Evolutionary conservation across 441 rosid species (phyloP).

Genomic region (Aleurites moluccanus): DNA sequence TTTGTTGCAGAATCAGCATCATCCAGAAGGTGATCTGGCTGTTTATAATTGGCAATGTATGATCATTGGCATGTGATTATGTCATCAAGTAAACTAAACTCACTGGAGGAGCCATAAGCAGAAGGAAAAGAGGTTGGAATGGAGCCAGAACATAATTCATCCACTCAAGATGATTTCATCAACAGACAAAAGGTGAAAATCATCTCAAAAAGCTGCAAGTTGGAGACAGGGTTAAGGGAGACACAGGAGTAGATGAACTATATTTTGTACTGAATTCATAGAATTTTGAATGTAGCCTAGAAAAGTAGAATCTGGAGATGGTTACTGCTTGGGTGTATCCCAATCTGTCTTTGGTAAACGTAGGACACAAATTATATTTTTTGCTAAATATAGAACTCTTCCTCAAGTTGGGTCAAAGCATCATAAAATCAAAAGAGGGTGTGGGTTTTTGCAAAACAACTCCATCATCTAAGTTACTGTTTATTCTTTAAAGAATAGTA

Average conservation of each 20-base stretch:
- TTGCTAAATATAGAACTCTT: too few relatives aligned
- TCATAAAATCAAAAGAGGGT: not conserved
- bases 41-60: constrained; percentile 25
- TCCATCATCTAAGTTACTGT: not conserved
- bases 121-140: not conserved
- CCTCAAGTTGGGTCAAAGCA: not conserved
- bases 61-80: constrained; percentile 15
- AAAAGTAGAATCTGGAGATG: not conserved
- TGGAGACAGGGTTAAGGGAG: not conserved
- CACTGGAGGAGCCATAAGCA: not conserved
- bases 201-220: not conserved
- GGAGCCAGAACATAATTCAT: not conserved
- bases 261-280: too few relatives aligned
- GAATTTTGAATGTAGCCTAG: not conserved
- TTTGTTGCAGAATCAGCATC: constrained; percentile 71
- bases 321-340: not conserved
- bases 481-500: not conserved
- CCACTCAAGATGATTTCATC: not conserved
- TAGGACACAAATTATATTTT: not conserved
- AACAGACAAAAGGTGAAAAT: not conserved
- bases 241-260: not conserved
- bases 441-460: not conserved
- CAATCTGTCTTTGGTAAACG: not conserved
- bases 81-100: not conserved
- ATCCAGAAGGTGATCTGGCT: constrained; percentile 92